phyloP scores from a whole-genome alignment of 257 asterid species.

The Plectranthus barbatus region DNA sequence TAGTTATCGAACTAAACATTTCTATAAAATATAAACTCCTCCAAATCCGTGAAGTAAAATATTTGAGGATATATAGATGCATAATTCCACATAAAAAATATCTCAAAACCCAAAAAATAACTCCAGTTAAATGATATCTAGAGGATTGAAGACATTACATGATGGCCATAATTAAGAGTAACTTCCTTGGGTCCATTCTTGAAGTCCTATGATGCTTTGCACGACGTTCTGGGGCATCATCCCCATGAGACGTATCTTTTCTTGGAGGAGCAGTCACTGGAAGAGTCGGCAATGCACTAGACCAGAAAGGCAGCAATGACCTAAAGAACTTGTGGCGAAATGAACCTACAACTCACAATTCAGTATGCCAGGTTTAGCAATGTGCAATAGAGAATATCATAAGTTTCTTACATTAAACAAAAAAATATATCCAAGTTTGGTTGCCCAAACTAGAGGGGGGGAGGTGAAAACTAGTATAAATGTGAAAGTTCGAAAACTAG shows the following conservation, averaged over 20 bases:
- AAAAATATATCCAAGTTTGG: neutral
- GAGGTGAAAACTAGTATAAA: neutral
- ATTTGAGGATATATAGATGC: too few relatives aligned
- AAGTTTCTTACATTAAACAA: neutral
- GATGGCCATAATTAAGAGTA: constrained; percentile 62
- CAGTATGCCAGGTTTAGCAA: constrained; percentile 1
- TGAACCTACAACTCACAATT: constrained; percentile 33
- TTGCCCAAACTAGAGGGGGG: neutral
- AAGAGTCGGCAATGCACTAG: constrained; percentile 74
- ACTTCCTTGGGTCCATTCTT: constrained; percentile 92
- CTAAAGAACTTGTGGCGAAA: constrained; percentile 69
- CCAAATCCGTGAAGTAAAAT: neutral
- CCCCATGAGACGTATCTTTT: constrained; percentile 58
- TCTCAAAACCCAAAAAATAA: neutral
- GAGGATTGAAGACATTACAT: constrained; percentile 17
- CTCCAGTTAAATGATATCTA: neutral
- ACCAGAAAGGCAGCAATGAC: constrained; percentile 91
- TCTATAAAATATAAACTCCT: neutral
- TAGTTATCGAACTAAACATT: too few relatives aligned
- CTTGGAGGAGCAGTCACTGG: constrained; percentile 90
- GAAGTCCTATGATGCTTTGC: constrained; percentile 58
- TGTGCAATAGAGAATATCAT: neutral
- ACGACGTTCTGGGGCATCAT: constrained; percentile 69
- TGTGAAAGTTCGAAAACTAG: neutral
- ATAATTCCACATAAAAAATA: neutral